Evolutionary conservation across 164 flowering plant species (phyloP).

Genomic region (Vitis rotundifolia): DNA sequence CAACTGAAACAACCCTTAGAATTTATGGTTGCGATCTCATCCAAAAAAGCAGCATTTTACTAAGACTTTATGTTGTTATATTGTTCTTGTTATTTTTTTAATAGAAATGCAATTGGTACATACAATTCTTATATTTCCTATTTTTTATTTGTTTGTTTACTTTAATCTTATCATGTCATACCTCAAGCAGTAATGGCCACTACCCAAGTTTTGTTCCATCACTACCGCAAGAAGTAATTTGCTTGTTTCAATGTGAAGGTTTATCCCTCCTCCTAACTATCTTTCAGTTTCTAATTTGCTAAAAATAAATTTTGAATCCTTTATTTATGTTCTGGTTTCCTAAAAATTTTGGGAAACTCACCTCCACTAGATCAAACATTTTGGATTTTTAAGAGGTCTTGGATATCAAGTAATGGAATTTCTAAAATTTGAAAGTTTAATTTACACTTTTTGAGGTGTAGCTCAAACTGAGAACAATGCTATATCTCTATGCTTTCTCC

Average conservation of each 20-base stretch:
- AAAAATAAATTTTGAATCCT: no score
- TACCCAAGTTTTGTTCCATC: conserved; percentile 90
- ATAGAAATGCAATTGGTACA: background rate
- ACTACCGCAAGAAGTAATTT: conserved; percentile 94
- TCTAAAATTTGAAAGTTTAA: background rate
- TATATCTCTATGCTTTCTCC: background rate
- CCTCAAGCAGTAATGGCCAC: conserved; percentile 99
- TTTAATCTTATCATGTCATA: conserved; percentile 35
- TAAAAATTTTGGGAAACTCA: background rate
- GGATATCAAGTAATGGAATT: background rate
- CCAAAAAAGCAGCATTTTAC: conserved; percentile 88
- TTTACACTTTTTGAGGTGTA: background rate
- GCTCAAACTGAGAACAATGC: background rate
- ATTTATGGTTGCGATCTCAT: conserved; percentile 94
- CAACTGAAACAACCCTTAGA: conserved; percentile 71
- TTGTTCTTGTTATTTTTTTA: background rate
- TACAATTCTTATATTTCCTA: background rate
- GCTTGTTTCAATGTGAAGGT: conserved; percentile 93
- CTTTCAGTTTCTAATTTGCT: background rate
- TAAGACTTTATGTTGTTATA: conserved; percentile 56
- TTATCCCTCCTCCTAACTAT: background rate
- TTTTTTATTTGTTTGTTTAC: background rate
- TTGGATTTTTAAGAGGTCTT: background rate
- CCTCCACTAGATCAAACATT: background rate
- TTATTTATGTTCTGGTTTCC: no score